Percentiles rank a stretch among this genome's conserved stretches.
Conservation (phyloP, 805 yeast genomes). For the Barnettozyma vustinii region DNA sequence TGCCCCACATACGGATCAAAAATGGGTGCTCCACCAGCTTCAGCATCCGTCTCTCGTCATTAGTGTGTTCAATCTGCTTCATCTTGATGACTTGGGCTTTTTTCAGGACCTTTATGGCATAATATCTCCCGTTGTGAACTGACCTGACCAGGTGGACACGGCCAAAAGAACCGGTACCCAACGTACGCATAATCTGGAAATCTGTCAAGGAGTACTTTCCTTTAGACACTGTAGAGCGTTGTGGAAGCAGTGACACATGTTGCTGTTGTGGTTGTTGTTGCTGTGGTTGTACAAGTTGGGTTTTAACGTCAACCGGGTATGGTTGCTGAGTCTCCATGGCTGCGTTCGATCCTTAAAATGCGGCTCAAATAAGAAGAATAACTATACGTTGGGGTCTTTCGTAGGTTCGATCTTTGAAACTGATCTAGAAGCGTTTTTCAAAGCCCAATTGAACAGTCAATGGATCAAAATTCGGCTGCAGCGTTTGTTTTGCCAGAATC, state of each 20-base stretch:
- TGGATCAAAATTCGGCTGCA: not conserved
- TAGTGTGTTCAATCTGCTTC: constrained; percentile 95
- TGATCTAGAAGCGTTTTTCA: not conserved
- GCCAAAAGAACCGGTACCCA: constrained; percentile 96
- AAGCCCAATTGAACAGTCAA: not conserved
- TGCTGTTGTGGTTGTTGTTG: constrained; percentile 7
- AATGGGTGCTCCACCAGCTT: constrained; percentile 87
- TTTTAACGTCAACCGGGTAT: not conserved
- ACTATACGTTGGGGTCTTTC: not conserved
- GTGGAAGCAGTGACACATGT: constrained; percentile 20
- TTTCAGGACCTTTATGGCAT: constrained; percentile 88
- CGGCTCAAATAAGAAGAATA: not conserved
- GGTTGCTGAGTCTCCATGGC: constrained; percentile 1
- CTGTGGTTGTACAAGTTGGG: constrained; percentile 6
- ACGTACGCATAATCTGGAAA: constrained; percentile 78
- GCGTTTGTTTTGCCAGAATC: not conserved
- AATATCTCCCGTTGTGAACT: constrained; percentile 84
- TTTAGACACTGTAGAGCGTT: constrained; percentile 24
- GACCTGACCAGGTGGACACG: constrained; percentile 86
- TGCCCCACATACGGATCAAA: constrained; percentile 93
- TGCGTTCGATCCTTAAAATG: not conserved
- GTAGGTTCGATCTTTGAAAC: not conserved
- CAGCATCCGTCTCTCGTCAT: constrained; percentile 88
- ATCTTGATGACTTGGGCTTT: constrained; percentile 84
- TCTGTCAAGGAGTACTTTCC: constrained; percentile 81